These are phyloP conservation scores for Mimosa pudica DNA, from an alignment of 306 rosid species.

Conservation along the genomic window DNA sequence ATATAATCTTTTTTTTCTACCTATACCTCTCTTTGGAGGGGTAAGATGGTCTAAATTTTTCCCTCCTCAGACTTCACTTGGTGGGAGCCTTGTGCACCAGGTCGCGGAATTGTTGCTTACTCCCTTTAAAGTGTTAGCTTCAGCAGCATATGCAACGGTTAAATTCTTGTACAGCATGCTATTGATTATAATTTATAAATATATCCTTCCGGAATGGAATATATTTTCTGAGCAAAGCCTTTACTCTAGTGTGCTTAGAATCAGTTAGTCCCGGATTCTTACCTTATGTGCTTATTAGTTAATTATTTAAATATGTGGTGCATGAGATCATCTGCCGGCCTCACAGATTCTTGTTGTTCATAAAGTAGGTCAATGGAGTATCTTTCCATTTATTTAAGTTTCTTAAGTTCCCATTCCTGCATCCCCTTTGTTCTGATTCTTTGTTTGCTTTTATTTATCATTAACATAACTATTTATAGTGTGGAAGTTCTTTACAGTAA, in stretches of 20 bases:
- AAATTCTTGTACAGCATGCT: background rate
- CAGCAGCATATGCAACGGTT: too few species aligned
- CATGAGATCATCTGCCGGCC: constrained; percentile 20
- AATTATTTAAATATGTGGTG: constrained; percentile 12
- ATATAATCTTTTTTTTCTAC: background rate
- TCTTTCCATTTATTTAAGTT: constrained; percentile 29
- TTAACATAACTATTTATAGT: constrained; percentile 21
- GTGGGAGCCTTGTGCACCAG: too few species aligned
- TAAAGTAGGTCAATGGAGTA: constrained; percentile 39
- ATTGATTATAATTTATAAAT: background rate
- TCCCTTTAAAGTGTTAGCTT: background rate
- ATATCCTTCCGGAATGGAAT: constrained; percentile 11
- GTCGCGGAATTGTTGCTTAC: background rate
- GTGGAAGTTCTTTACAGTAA: constrained; percentile 25
- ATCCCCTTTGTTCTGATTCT: constrained; percentile 49
- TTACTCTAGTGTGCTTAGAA: constrained; percentile 11
- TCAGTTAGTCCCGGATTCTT: constrained; percentile 1
- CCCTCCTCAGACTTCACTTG: too few species aligned
- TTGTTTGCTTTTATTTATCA: constrained; percentile 21
- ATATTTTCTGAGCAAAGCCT: constrained; percentile 18
- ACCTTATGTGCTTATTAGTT: constrained; percentile 14
- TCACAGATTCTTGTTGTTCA: constrained; percentile 34
- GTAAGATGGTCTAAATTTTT: too few species aligned
- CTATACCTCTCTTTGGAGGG: background rate
- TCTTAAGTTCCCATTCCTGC: constrained; percentile 19